Conservation (phyloP, 805 yeast species). For the Candida adriatica region DNA sequence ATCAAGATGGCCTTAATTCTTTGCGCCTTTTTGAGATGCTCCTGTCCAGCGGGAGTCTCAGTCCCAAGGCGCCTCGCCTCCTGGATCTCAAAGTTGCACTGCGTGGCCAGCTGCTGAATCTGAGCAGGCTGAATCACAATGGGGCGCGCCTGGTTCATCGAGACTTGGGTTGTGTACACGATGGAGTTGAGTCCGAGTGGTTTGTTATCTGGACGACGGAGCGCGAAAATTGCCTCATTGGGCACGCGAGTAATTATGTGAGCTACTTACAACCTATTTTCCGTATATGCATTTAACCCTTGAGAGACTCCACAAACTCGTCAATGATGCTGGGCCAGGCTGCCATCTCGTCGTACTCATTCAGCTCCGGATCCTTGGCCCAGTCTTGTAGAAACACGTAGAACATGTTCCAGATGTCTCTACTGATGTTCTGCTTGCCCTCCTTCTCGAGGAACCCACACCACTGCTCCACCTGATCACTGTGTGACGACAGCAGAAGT, state of each 20-base stretch:
- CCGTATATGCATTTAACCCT: too few relatives aligned
- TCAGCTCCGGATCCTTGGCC: slow-evolving; percentile 45
- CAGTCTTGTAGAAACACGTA: slow-evolving; percentile 52
- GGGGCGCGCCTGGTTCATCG: too few relatives aligned
- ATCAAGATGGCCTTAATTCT: slow-evolving; percentile 54
- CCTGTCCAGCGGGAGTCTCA: slow-evolving; percentile 54
- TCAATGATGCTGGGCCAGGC: slow-evolving; percentile 94
- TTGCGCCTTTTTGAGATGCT: slow-evolving; percentile 56
- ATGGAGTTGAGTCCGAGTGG: too few relatives aligned
- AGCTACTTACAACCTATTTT: too few relatives aligned
- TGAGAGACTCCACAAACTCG: slow-evolving; percentile 73
- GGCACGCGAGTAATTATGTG: too few relatives aligned
- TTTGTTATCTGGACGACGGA: too few relatives aligned
- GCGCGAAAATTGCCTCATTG: too few relatives aligned
- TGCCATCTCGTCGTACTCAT: slow-evolving; percentile 65
- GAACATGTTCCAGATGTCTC: slow-evolving; percentile 85
- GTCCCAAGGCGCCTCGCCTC: slow-evolving; percentile 58
- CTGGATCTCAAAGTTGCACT: slow-evolving; percentile 50
- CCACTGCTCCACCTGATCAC: slow-evolving; percentile 46
- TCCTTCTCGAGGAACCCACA: slow-evolving; percentile 39
- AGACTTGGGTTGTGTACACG: too few relatives aligned
- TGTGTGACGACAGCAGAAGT: slow-evolving; percentile 40
- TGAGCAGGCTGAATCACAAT: slow-evolving; percentile 19
- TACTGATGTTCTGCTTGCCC: slow-evolving; percentile 45
- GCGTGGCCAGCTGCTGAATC: slow-evolving; percentile 48